Conservation (phyloP, 805 yeast genomes). For the Metschnikowia hibisci region DNA sequence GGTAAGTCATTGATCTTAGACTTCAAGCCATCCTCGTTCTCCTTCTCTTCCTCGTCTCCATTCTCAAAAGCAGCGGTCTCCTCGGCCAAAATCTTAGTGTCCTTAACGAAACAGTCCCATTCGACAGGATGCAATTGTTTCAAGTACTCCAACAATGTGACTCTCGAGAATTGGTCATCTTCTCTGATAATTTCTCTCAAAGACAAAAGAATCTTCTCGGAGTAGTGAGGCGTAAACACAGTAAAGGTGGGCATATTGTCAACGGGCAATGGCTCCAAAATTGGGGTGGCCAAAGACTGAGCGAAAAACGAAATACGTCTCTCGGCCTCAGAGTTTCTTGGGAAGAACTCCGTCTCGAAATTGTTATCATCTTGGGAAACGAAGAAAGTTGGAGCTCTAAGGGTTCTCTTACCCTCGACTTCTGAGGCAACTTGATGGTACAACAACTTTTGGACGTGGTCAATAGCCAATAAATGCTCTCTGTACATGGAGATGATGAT, state of each 20-base stretch:
- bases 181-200: conserved; percentile 76
- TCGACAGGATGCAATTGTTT: conserved; percentile 54
- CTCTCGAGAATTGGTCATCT: conserved; percentile 57
- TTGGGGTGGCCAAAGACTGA: conserved; percentile 96
- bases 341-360: conserved; percentile 95
- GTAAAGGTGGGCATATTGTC: conserved; percentile 99
- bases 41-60: conserved; percentile 41
- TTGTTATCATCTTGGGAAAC: conserved; percentile 96
- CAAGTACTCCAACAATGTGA: conserved; percentile 52
- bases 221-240: conserved; percentile 81
- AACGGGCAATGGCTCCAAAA: conserved; percentile 97
- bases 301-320: conserved; percentile 99
- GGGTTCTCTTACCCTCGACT: conserved; percentile 95
- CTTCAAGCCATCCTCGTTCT: conserved; percentile 62
- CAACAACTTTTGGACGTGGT: conserved; percentile 94
- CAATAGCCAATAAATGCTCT: conserved; percentile 96
- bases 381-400: conserved; percentile 98
- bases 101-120: conserved; percentile 56
- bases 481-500: conserved; percentile 99
- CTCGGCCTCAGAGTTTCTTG: conserved; percentile 95
- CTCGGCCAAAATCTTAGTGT: conserved; percentile 51
- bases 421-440: conserved; percentile 99
- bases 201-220: conserved; percentile 74
- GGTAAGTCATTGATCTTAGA: conserved; percentile 65
- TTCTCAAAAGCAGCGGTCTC: conserved; percentile 75